Conservation (phyloP, 2,329 filamentous ascomycete genomes). For the Colletotrichum tropicicola region DNA sequence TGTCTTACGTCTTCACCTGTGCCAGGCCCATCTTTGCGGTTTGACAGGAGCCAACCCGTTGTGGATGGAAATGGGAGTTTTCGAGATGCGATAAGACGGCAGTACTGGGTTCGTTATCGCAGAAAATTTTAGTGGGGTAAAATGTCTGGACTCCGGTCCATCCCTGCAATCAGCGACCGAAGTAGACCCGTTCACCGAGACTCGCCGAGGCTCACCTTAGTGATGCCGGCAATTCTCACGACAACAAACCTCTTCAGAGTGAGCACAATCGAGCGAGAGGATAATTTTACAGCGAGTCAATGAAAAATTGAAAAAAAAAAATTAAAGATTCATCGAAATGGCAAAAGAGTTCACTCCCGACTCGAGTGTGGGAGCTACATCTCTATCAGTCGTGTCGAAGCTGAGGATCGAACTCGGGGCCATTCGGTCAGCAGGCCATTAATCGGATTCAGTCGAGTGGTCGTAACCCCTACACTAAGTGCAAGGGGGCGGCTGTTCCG, state of each 20-base stretch:
- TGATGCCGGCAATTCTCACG: no score
- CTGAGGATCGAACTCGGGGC: no score
- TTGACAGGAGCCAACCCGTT: slow-evolving; percentile 7
- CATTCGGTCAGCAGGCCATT: no score
- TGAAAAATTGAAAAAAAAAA: no score
- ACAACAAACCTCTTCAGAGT: neutral
- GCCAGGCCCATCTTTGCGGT: slow-evolving; percentile 31
- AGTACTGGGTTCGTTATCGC: slow-evolving; percentile 18
- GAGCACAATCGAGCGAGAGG: neutral
- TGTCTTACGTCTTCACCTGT: slow-evolving; percentile 25
- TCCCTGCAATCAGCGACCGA: slow-evolving; percentile 21
- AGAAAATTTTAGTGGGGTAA: slow-evolving; percentile 30
- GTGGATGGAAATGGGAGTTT: slow-evolving; percentile 15
- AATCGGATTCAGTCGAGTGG: no score
- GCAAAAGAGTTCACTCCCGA: slow-evolving; percentile 2
- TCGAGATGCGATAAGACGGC: slow-evolving; percentile 24
- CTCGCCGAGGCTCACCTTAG: neutral
- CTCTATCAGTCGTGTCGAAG: no score
- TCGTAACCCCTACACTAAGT: no score
- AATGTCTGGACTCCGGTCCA: neutral
- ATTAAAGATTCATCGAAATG: neutral
- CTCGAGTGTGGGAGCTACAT: neutral
- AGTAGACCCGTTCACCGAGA: neutral
- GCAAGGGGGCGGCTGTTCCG: no score
- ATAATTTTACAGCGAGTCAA: no score